Evolutionary conservation across 1,284 basidiomycete genomes (phyloP), one percentile per base, ranked within the genome.

Genomic region (Melampsora larici-populina): DNA sequence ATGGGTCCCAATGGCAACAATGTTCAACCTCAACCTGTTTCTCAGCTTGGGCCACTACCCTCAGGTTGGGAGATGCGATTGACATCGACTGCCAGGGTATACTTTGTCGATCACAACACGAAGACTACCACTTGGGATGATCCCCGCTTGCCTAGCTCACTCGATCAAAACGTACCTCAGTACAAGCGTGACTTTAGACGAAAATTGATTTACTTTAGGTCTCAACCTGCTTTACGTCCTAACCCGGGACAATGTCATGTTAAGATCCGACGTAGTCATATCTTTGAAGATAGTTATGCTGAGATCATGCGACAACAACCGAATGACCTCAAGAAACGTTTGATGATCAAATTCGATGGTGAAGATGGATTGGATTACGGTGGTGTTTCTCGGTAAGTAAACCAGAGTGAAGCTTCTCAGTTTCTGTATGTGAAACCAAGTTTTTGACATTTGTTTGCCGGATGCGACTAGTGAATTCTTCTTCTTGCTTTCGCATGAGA

Each of bases 171-270:
- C 84, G 96, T 97, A 24, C 97, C 97, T 58, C 95, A 99, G 86
- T 99, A 98, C 87, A 99, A 99, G 87, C 92, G 97, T 79, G 97
- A 99, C 87, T 99, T 99, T 87, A 88, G 96, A 81, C 87, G 96
- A 81, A 99, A 99, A 87, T 90, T 99, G 79, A 94, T 99, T 82
- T 99, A 99, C 87, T 99, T 99, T 90, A 89, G 97, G 79, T 94
- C 91, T 81, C 97, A 99, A 85, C 96, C 95, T 60, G 94, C 94
- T 72, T 91, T 99, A 87, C 89, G 95, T 79, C 86, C 86, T 43
- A 85, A 85, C 78, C 86, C 86, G 1, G 96, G 97, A 64, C 97
- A 98, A 84, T 98, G 95, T 83, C 96, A 99, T 85, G 88, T 98
- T 85, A 98, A 97, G 86, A 74, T 99, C 78, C 88, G 95, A 80